These are phyloP conservation scores for Penicillium lagena DNA, from an alignment of 495 filamentous ascomycete species.

Conservation along the genomic window DNA sequence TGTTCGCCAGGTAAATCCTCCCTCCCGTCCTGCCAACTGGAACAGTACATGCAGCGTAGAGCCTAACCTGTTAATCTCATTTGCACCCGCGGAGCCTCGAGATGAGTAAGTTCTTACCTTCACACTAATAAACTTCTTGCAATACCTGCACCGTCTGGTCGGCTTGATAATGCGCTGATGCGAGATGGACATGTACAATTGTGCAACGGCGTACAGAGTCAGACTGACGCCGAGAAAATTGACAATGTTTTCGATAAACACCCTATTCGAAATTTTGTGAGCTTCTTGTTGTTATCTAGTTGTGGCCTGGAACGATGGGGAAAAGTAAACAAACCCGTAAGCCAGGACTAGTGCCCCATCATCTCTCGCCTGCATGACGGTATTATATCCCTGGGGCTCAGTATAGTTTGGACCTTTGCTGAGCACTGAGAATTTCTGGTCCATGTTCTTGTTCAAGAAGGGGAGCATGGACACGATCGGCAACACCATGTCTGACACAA, in stretches of 20 bases:
- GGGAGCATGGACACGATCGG: conserved; percentile 64
- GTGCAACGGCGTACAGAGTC: conserved; percentile 59
- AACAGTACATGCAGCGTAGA: conserved; percentile 62
- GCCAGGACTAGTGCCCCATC: conserved; percentile 69
- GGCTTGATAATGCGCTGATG: conserved; percentile 66
- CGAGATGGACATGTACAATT: conserved; percentile 53
- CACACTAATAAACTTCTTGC: conserved; percentile 57
- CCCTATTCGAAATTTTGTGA: conserved; percentile 22
- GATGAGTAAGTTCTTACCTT: conserved; percentile 40
- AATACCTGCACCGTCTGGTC: conserved; percentile 65
- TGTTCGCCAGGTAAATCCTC: conserved; percentile 40
- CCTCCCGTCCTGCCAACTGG: conserved; percentile 72
- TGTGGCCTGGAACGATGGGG: background rate
- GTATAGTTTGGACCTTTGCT: conserved; percentile 46
- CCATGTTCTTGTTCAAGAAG: conserved; percentile 64
- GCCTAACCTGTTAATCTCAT: conserved; percentile 33
- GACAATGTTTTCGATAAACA: conserved; percentile 60
- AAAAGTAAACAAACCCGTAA: conserved; percentile 48
- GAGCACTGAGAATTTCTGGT: conserved; percentile 68
- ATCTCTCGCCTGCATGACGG: conserved; percentile 55
- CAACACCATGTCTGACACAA: conserved; percentile 64
- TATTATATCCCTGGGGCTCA: conserved; percentile 54
- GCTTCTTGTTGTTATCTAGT: background rate
- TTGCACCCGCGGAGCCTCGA: background rate
- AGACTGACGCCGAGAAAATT: conserved; percentile 62